Evolutionary conservation across 805 yeast genomes (phyloP).

Genomic region (Komagataella pseudopastoris): DNA sequence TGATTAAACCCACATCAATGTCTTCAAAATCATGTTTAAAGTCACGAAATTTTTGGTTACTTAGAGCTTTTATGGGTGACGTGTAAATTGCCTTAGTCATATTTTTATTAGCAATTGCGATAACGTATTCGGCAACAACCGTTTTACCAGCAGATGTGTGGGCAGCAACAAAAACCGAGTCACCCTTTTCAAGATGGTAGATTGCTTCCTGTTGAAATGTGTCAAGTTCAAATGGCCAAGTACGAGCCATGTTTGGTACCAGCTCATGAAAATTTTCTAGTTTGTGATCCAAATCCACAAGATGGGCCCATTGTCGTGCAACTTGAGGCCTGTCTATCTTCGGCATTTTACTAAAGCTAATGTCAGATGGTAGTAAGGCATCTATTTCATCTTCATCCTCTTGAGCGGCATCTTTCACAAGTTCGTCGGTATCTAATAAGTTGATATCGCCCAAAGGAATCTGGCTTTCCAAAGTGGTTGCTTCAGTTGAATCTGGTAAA

Average conservation of each 20-base stretch:
- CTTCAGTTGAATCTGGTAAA: constrained; percentile 1
- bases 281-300: constrained; percentile 74
- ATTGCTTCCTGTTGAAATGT: constrained; percentile 95
- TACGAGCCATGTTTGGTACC: constrained; percentile 86
- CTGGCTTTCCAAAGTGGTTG: constrained; percentile 2
- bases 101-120: constrained; percentile 89
- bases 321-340: constrained; percentile 1
- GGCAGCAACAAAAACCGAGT: constrained; percentile 96
- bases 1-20: constrained; percentile 82
- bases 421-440: constrained; percentile 2
- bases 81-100: constrained; percentile 97
- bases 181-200: constrained; percentile 93
- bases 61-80: constrained; percentile 85
- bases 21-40: constrained; percentile 70
- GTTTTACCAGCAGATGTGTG: constrained; percentile 99
- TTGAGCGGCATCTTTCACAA: constrained; percentile 3
- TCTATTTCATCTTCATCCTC: constrained; percentile 5
- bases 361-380: not conserved
- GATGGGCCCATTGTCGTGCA: constrained; percentile 80
- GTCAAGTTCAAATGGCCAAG: constrained; percentile 92
- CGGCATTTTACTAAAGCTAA: not conserved
- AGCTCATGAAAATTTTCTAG: constrained; percentile 77
- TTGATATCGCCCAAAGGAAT: constrained; percentile 3
- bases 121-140: constrained; percentile 96
- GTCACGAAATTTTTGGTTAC: constrained; percentile 84